Evolutionary conservation across 1,284 basidiomycete species (phyloP), one percentile per base, ranked within the genome.

Genomic region (Naganishia sp.): DNA sequence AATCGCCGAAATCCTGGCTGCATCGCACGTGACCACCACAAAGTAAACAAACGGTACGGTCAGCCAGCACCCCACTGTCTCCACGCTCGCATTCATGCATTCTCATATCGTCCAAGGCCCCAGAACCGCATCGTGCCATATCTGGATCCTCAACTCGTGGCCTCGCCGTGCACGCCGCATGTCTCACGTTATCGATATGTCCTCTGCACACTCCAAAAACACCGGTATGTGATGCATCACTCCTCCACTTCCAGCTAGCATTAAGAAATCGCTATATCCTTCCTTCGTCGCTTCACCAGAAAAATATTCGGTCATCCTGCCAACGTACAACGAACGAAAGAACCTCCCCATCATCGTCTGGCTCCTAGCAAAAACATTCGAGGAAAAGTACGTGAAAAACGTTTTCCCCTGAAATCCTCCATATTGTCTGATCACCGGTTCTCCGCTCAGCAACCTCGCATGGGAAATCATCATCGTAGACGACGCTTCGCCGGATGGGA

Each of bases 391-490:
- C 73, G 88, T 82, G 35, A 39, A 39, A 0, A 39, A 43, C 47
- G 45, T 21, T 17, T 43, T 43, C 3, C 18, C 45, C 45, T n/a
- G 18, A 17, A n/a, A 15, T 17, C 45, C 45, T 17, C 17, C 18
- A 1, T 46, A 2, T 21, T 50, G 18, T 23, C 49, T 53, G 25
- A 51, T 53, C 28, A 15, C 47, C 15, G 13, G 28, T 43, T 31
- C 2, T 32, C 11, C 28, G 31, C 10, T 42, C 42, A 66, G 63
- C 43, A 63, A 54, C 47, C 52, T 88, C 60, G 80, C 81, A 63
- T 95, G 90, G 88, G 92, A 95, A 80, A 84, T 94, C 67, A 88
- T 95, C 70, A 83, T 95, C 28, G 92, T 95, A 15, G 92, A 95
- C 75, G 92, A 94, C 74, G 90, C 89, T 53, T 91, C 89, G 75